Conservation (phyloP, 2,329 filamentous ascomycete genomes). For the Rugonectria rugulosa region DNA sequence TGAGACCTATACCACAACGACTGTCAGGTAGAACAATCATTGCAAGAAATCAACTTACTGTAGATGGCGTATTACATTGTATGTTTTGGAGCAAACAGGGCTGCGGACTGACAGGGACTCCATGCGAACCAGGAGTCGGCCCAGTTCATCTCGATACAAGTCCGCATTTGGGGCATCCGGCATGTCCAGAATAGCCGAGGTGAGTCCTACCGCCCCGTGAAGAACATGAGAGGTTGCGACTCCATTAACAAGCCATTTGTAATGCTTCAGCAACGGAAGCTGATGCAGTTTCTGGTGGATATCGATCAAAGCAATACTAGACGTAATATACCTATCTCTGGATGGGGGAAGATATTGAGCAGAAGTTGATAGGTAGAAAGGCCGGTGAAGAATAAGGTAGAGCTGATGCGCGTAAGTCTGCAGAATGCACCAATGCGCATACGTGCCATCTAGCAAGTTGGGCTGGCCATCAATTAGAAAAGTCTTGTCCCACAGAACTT, state of each 20-base stretch:
- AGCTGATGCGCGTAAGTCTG: slow-evolving; percentile 31
- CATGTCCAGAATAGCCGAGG: slow-evolving; percentile 24
- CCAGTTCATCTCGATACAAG: slow-evolving; percentile 8
- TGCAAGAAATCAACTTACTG: slow-evolving; percentile 12
- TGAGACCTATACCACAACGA: background rate
- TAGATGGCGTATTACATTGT: slow-evolving; percentile 20
- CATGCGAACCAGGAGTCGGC: slow-evolving; percentile 12
- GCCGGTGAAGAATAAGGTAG: slow-evolving; percentile 27
- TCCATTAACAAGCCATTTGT: slow-evolving; percentile 27
- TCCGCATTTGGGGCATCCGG: slow-evolving; percentile 3
- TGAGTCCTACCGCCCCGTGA: slow-evolving; percentile 26
- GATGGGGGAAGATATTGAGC: slow-evolving; percentile 9
- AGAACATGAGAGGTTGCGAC: slow-evolving; percentile 21
- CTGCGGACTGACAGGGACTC: slow-evolving; percentile 15
- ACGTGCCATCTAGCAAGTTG: slow-evolving; percentile 20
- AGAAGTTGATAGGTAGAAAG: slow-evolving; percentile 17
- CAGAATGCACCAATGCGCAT: slow-evolving; percentile 26
- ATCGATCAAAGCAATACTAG: slow-evolving; percentile 22
- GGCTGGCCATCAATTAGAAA: slow-evolving; percentile 19
- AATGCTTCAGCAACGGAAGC: slow-evolving; percentile 21
- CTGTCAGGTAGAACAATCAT: background rate
- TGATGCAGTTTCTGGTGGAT: slow-evolving; percentile 25
- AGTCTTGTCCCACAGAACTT: slow-evolving; percentile 16
- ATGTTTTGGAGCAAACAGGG: slow-evolving; percentile 20
- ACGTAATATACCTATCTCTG: slow-evolving; percentile 21